These are phyloP conservation scores for Candida ficus DNA, from an alignment of 805 yeast genomes.

Conservation along the genomic window DNA sequence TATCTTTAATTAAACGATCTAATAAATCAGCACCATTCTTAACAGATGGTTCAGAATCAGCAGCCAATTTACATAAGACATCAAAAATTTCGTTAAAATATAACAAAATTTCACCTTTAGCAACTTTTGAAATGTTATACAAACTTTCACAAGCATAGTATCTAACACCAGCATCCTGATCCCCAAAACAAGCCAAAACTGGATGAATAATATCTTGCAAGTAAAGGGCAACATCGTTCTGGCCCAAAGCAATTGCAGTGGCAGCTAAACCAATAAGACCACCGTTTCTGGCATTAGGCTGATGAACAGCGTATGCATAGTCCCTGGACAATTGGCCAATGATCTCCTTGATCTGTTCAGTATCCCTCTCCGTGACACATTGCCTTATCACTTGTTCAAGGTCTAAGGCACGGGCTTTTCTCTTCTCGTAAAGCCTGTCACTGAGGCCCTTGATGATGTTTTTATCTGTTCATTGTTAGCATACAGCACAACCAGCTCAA, in stretches of 20 bases:
- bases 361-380: constrained; percentile 54
- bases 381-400: constrained; percentile 74
- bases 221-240: constrained; percentile 74
- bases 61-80: constrained; percentile 81
- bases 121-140: constrained; percentile 93
- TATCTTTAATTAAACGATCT: constrained; percentile 87
- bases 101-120: constrained; percentile 86
- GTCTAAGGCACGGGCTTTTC: constrained; percentile 74
- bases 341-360: constrained; percentile 51
- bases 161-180: constrained; percentile 94
- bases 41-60: constrained; percentile 87
- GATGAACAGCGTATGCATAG: constrained; percentile 77
- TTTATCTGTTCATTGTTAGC: constrained; percentile 57
- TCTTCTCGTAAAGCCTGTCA: constrained; percentile 71
- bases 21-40: constrained; percentile 93
- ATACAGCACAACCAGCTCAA: no score
- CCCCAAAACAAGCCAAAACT: constrained; percentile 91
- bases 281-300: constrained; percentile 88
- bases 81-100: constrained; percentile 95
- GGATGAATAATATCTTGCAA: constrained; percentile 87
- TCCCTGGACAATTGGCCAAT: constrained; percentile 74
- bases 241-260: constrained; percentile 88
- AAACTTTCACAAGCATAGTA: constrained; percentile 95
- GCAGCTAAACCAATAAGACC: constrained; percentile 96
- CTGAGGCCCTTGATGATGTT: constrained; percentile 61